Evolutionary conservation across 2,329 filamentous ascomycete genomes (phyloP).

Genomic region (Huntiella bhutanensis): DNA sequence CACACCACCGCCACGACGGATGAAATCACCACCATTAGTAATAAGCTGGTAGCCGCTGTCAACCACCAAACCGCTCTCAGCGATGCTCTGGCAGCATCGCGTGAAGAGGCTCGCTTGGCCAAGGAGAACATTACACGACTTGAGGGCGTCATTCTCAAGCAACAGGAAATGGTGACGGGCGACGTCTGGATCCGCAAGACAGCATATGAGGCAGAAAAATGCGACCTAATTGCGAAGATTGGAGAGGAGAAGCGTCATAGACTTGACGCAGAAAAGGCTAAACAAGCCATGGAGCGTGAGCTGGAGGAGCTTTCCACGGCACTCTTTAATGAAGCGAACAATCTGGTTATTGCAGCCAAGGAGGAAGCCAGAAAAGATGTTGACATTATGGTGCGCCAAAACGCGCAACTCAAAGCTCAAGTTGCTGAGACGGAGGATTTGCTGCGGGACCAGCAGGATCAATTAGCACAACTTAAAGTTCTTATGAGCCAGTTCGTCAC

Average conservation of each 20-base stretch:
- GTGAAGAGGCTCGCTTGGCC: slow-evolving; percentile 64
- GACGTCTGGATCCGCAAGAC: slow-evolving; percentile 60
- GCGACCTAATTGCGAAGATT: slow-evolving; percentile 35
- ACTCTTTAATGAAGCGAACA: slow-evolving; percentile 96
- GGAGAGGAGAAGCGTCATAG: slow-evolving; percentile 47
- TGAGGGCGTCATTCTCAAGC: slow-evolving; percentile 44
- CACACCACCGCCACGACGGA: slow-evolving; percentile 21
- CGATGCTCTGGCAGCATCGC: slow-evolving; percentile 64
- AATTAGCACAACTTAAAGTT: slow-evolving; percentile 73
- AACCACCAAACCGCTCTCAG: slow-evolving; percentile 89
- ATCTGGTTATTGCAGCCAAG: slow-evolving; percentile 76
- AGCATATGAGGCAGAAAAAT: slow-evolving; percentile 55
- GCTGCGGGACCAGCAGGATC: slow-evolving; percentile 78
- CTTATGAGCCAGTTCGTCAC: slow-evolving; percentile 77
- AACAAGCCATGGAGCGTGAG: slow-evolving; percentile 80
- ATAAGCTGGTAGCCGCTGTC: slow-evolving; percentile 92
- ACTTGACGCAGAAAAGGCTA: slow-evolving; percentile 53
- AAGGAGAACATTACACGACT: slow-evolving; percentile 47
- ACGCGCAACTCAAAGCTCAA: slow-evolving; percentile 72
- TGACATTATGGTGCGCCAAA: slow-evolving; percentile 62
- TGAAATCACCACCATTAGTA: slow-evolving; percentile 79
- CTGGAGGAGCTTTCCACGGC: slow-evolving; percentile 77
- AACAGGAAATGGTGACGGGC: slow-evolving; percentile 52
- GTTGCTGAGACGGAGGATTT: slow-evolving; percentile 72
- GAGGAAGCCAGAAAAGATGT: slow-evolving; percentile 75